Conservation (phyloP, 176 grass and related monocot species). For the Dendrocalamus sinicus region DNA sequence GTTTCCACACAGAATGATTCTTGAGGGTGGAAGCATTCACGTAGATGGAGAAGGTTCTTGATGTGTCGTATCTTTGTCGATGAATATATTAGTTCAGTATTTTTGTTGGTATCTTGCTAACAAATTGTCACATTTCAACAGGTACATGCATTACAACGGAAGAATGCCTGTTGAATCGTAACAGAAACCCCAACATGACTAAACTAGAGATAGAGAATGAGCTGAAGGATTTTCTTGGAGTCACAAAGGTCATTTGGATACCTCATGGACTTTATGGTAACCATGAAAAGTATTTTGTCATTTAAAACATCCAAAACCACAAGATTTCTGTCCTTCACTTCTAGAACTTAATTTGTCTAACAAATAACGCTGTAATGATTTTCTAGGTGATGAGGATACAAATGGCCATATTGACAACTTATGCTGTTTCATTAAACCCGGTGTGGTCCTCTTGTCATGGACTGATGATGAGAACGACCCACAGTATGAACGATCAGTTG, state of each 20-base stretch:
- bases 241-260: conserved; percentile 91
- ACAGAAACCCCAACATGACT: conserved; percentile 87
- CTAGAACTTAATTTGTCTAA: neutral
- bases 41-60: conserved; percentile 85
- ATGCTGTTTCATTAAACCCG: conserved; percentile 87
- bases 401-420: conserved; percentile 90
- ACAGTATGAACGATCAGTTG: conserved; percentile 74
- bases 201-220: conserved; percentile 86
- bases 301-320: neutral
- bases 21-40: conserved; percentile 98
- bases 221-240: conserved; percentile 79
- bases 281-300: neutral
- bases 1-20: conserved; percentile 79
- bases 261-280: conserved; percentile 86
- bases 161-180: conserved; percentile 85
- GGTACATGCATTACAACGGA: conserved; percentile 97
- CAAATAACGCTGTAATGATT: conserved; percentile 13
- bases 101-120: neutral
- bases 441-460: conserved; percentile 77
- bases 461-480: conserved; percentile 71
- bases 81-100: neutral
- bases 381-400: conserved; percentile 85
- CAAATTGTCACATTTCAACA: conserved; percentile 44
- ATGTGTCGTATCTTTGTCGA: neutral
- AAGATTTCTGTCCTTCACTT: neutral